Conservation (phyloP, 2,329 filamentous ascomycete species). For the Alternaria triticimaculans region DNA sequence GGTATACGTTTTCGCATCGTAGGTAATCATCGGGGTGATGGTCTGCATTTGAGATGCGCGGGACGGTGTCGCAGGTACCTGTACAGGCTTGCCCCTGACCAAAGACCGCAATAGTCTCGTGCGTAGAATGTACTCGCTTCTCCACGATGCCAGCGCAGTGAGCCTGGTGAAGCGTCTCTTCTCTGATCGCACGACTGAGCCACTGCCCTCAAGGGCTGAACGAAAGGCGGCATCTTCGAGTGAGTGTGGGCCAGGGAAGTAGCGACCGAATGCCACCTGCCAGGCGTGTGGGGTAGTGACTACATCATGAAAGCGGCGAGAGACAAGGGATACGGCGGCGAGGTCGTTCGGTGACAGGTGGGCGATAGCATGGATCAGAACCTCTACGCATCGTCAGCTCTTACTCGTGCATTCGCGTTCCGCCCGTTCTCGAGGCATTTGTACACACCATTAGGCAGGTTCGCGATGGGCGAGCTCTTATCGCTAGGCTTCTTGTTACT, state of each 20-base stretch:
- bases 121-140: constrained; percentile 91
- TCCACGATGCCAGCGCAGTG: constrained; percentile 86
- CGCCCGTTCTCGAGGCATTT: not conserved
- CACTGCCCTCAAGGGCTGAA: constrained; percentile 52
- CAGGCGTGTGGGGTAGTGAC: constrained; percentile 93
- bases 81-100: constrained; percentile 76
- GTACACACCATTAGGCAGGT: constrained; percentile 80
- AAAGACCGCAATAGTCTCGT: constrained; percentile 84
- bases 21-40: constrained; percentile 77
- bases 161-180: constrained; percentile 82
- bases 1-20: constrained; percentile 82
- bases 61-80: constrained; percentile 60
- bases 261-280: constrained; percentile 89
- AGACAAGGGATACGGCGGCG: constrained; percentile 82
- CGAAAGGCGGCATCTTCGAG: constrained; percentile 51
- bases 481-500: constrained; percentile 53
- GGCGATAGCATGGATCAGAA: constrained; percentile 88
- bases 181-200: constrained; percentile 68
- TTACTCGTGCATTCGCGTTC: not conserved
- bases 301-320: constrained; percentile 82
- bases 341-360: constrained; percentile 87
- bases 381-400: constrained; percentile 65
- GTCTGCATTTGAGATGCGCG: constrained; percentile 66
- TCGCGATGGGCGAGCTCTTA: constrained; percentile 58
- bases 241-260: constrained; percentile 78